Conservation (phyloP, 805 yeast genomes). For the Kockiozyma suomiensis region DNA sequence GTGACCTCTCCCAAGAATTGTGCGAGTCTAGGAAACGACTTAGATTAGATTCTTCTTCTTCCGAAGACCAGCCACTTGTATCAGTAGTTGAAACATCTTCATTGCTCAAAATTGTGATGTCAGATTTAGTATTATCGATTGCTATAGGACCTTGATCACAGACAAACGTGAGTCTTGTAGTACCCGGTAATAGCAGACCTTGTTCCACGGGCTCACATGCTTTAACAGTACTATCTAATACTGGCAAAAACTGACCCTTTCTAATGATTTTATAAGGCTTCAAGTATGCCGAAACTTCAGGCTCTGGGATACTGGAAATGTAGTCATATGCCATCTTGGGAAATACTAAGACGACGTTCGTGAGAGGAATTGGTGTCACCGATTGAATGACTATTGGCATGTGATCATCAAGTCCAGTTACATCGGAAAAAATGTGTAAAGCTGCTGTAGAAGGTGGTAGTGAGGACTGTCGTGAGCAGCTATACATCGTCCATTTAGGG, state of each 20-base stretch:
- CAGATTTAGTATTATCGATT: background rate
- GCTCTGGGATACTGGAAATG: constrained; percentile 42
- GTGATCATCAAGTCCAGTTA: constrained; percentile 3
- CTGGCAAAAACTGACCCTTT: background rate
- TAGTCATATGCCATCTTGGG: constrained; percentile 53
- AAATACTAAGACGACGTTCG: constrained; percentile 47
- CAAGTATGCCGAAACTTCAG: constrained; percentile 43
- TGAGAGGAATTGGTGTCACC: constrained; percentile 40
- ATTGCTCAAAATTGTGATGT: constrained; percentile 32
- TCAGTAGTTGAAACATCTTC: background rate
- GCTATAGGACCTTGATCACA: constrained; percentile 39
- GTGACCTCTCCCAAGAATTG: constrained; percentile 2
- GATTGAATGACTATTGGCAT: constrained; percentile 26
- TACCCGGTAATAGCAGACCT: constrained; percentile 52
- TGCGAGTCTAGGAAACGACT: constrained; percentile 8
- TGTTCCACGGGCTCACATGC: constrained; percentile 73
- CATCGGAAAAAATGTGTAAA: background rate
- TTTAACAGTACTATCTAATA: constrained; percentile 12
- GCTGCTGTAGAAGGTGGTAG: constrained; percentile 18
- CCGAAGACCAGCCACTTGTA: constrained; percentile 29
- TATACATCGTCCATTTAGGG: constrained; percentile 12
- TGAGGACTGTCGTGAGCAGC: constrained; percentile 10
- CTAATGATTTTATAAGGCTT: constrained; percentile 4
- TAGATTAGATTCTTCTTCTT: constrained; percentile 11
- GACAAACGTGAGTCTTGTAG: constrained; percentile 59